Base-by-base conservation (phyloP, 2,329 filamentous ascomycete genomes). In the Sporothrix sp. region DNA sequence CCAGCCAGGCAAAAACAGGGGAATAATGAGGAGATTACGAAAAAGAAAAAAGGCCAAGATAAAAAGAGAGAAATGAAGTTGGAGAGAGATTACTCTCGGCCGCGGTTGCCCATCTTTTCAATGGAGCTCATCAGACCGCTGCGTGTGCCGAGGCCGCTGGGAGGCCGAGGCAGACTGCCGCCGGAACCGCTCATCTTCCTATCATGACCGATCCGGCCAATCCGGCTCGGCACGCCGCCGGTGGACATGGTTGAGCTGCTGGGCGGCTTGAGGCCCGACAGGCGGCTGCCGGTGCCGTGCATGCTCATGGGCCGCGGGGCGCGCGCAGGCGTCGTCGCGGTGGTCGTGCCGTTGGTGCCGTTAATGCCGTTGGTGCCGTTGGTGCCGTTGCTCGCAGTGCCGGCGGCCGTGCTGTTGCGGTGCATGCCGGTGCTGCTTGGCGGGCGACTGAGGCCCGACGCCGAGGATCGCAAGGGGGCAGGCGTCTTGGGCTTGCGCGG, bases 81-180 rank as follows among this genome's bases (percentile, higher is more conserved):
- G 25, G 20, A 32, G 7, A 39, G 35, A 5, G 18, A 46, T 44
- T 65, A 60, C 25, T 56, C 69, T 37, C 73, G 68, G 8, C 72
- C 69, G 13, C 74, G 65, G 58, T 74, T 82, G 9, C 87, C 87
- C 88, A 94, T 94, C 67, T 83, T 81, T 72, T 94, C 87, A 64
- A 94, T 93, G 16, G 85, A 88, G 59, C 76, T 85, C 82, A 94
- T 83, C 61, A 93, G 84, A 51, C 84, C 81, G 61, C 84, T 87
- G 60, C 86, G 66, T 56, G 65, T 61, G 8, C 68, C 68, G 54
- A 68, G 57, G 32, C 70, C 71, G 56, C 71, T 74, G 54, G 72
- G 71, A 13, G 75, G 76, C 54, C 75, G 67, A 35, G 74, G 70
- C 48, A 77, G 59, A 8, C 69, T 72, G 4, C 61, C 57, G 7